phyloP scores from a whole-genome alignment of 306 rosid species.

The Trichosanthes truncata region DNA sequence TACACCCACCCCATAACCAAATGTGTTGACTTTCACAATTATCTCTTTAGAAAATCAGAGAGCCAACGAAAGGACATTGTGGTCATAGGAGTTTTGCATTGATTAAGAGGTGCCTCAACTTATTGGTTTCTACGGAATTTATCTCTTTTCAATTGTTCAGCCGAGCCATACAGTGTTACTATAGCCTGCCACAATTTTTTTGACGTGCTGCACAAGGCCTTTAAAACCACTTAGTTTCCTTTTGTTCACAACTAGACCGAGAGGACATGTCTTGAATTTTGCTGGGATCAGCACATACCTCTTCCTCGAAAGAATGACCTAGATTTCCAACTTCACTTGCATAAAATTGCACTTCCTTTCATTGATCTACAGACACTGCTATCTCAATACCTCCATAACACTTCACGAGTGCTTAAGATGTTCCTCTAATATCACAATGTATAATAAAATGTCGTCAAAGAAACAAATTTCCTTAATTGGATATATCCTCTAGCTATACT shows the following conservation, averaged over 20 bases:
- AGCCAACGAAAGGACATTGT: neutral
- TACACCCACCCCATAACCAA: neutral
- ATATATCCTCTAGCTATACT: neutral
- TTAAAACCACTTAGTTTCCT: neutral
- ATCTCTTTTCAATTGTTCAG: neutral
- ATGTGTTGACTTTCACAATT: neutral
- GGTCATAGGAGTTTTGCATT: neutral
- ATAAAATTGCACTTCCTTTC: neutral
- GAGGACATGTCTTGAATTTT: neutral
- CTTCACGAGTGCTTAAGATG: neutral
- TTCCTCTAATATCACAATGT: neutral
- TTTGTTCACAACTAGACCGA: neutral
- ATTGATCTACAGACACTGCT: neutral
- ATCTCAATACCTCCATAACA: neutral
- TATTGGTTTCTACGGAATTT: neutral
- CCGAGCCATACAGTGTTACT: neutral
- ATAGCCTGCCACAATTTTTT: neutral
- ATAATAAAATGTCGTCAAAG: neutral
- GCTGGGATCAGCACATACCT: neutral
- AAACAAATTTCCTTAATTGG: neutral
- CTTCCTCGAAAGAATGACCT: neutral
- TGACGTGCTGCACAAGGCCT: neutral
- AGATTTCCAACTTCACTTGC: neutral
- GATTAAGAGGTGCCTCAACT: neutral
- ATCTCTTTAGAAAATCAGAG: neutral